Evolutionary conservation across 2,329 filamentous ascomycete genomes (phyloP).

Genomic region (Corynespora cassiicola): DNA sequence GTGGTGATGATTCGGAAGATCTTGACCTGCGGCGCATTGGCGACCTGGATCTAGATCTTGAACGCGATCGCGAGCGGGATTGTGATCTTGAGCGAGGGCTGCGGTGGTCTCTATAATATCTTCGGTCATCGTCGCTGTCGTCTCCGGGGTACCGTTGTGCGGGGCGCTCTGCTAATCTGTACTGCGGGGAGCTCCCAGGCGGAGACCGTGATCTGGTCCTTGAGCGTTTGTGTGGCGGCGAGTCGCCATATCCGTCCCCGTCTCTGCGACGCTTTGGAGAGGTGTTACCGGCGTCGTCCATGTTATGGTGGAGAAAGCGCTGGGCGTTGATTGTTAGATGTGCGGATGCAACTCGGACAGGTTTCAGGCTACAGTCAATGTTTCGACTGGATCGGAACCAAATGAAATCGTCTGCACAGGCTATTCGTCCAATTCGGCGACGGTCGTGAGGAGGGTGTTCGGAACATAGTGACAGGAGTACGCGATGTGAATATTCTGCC

Average conservation of each 20-base stretch:
- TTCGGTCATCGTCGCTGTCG: conserved; percentile 38
- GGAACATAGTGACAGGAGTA: too few species aligned
- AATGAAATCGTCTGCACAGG: too few species aligned
- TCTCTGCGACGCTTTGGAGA: conserved; percentile 39
- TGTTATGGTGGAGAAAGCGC: conserved; percentile 8
- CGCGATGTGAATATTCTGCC: conserved; percentile 17
- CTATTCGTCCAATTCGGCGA: too few species aligned
- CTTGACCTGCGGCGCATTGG: conserved; percentile 22
- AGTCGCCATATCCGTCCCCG: conserved; percentile 31
- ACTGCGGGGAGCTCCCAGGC: conserved; percentile 31
- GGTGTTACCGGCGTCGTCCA: conserved; percentile 24
- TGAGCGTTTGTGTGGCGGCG: conserved; percentile 41
- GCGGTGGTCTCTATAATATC: conserved; percentile 31
- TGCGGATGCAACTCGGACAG: conserved; percentile 18
- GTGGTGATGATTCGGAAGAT: conserved; percentile 39
- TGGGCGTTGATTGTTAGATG: conserved; percentile 3
- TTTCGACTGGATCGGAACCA: too few species aligned
- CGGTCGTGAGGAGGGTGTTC: too few species aligned
- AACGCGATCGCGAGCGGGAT: conserved; percentile 22
- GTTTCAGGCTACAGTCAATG: too few species aligned
- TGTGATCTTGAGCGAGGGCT: conserved; percentile 19
- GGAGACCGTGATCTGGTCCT: conserved; percentile 38
- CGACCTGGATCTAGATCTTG: conserved; percentile 23
- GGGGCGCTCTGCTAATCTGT: conserved; percentile 41
- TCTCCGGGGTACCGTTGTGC: conserved; percentile 39